Conservation (phyloP, 805 yeast genomes). For the Suhomyces kilbournensis region DNA sequence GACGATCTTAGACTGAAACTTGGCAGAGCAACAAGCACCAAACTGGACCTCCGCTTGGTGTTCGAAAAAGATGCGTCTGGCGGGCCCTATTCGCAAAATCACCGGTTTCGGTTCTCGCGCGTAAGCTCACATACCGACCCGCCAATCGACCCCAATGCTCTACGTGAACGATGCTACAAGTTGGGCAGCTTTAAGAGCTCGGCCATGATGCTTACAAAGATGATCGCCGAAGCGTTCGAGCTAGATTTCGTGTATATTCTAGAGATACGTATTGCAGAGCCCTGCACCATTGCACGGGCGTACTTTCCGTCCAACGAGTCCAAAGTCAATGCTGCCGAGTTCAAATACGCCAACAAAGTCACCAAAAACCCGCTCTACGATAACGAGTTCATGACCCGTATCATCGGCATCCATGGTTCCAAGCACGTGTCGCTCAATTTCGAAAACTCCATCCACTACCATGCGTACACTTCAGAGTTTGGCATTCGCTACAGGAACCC, state of each 20-base stretch:
- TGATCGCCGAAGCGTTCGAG: conserved; percentile 29
- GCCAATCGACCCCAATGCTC: conserved; percentile 21
- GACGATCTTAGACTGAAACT: conserved; percentile 33
- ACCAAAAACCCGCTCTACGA: conserved; percentile 21
- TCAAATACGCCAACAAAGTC: conserved; percentile 37
- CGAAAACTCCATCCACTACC: conserved; percentile 40
- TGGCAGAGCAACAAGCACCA: conserved; percentile 58
- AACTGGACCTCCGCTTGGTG: conserved; percentile 35
- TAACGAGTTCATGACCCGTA: conserved; percentile 37
- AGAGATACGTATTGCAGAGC: conserved; percentile 51
- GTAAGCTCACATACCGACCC: conserved; percentile 1
- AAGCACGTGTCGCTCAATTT: conserved; percentile 21
- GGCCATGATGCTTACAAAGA: conserved; percentile 36
- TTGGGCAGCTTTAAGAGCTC: conserved; percentile 46
- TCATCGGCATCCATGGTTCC: conserved; percentile 43
- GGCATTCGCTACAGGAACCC: conserved; percentile 45
- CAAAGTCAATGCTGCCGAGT: conserved; percentile 44
- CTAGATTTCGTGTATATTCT: conserved; percentile 48
- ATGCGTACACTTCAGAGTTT: conserved; percentile 49
- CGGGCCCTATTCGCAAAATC: conserved; percentile 52
- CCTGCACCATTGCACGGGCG: conserved; percentile 38
- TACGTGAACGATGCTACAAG: conserved; percentile 34
- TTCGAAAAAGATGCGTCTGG: conserved; percentile 68
- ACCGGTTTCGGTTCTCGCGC: conserved; percentile 42
- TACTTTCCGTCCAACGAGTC: conserved; percentile 44